Base-by-base conservation (phyloP, 2,329 filamentous ascomycete species). In the Tolypocladium tundrense region DNA sequence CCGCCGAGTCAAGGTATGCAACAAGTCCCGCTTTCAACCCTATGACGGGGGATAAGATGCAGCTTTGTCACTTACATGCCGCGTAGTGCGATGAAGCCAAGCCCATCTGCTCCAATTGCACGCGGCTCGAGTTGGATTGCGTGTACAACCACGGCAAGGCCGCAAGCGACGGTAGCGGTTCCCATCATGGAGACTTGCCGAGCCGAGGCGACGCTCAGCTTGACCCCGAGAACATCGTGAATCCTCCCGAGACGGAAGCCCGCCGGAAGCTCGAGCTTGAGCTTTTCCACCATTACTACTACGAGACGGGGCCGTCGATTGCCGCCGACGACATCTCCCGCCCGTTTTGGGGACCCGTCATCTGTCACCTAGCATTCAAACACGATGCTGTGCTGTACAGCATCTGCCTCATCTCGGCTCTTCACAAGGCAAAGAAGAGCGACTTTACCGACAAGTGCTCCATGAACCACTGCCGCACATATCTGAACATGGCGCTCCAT, bases 1-100 rank as follows among this genome's bases (percentile, higher is more conserved):
- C 16, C 64, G 64, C 27, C 60, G 63, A 7, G 64, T 66, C 24
- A 66, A 66, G 64, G 63, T 50, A 33, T 5, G 45, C 43, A 13
- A 19, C 6, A 16, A 16, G 39, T 16, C 24, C 45, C 45, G 8
- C 7, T 3, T 31, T 19, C 8, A 10, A 27, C 14, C 45, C 27
- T 50, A 27, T 21, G 21, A 27, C 24, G 24, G 40, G 16, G n/a
- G 41, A 16, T 8, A 11, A 7, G 13, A 33, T 33, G 14, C 45
- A 19, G 45, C 43, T 6, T 4, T 33, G 45, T 33, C 45, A 19
- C 45, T 50, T 11, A 50, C 45, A 50, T 27, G 45, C 14, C 16
- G 45, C 16, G 14, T 19, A 50, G 45, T 50, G 45, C 16, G 45
- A 50, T 11, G 45, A 50, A 6, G 45, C 45, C 45, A 50, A 50